Evolutionary conservation across 148 eudicot genomes (phyloP).

Genomic region (Salicornia ramosissima): DNA sequence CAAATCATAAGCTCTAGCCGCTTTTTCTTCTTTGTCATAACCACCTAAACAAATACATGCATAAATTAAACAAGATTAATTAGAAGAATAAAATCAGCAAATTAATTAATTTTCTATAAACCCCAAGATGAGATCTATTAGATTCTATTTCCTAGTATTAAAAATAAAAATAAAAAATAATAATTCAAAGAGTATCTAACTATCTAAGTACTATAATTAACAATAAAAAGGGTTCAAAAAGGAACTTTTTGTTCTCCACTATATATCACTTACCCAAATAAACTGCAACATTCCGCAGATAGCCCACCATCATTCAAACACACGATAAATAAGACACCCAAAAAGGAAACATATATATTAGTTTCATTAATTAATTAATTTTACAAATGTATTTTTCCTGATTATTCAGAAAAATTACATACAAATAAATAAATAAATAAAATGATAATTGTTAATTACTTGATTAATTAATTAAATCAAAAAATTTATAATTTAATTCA

Average conservation of each 20-base stretch:
- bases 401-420: not conserved
- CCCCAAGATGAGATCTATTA: not conserved
- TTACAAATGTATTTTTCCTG: not conserved
- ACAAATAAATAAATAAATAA: not conserved
- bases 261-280: constrained; percentile 68
- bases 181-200: constrained; percentile 21
- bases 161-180: not conserved
- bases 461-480: not conserved
- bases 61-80: constrained; percentile 15
- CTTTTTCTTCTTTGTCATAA: constrained; percentile 98
- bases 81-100: constrained; percentile 21
- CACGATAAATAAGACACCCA: constrained; percentile 16
- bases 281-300: constrained; percentile 51
- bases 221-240: constrained; percentile 24
- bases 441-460: not conserved
- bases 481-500: not conserved
- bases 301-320: constrained; percentile 27
- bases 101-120: not conserved
- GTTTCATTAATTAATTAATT: not conserved
- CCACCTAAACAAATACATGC: constrained; percentile 54
- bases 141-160: constrained; percentile 5
- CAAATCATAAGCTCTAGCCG: constrained; percentile 93
- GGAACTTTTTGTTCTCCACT: constrained; percentile 35
- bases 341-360: constrained; percentile 22
- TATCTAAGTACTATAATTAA: constrained; percentile 25